Conservation (phyloP, 2,329 filamentous ascomycete species). For the Sporothrix inflata region DNA sequence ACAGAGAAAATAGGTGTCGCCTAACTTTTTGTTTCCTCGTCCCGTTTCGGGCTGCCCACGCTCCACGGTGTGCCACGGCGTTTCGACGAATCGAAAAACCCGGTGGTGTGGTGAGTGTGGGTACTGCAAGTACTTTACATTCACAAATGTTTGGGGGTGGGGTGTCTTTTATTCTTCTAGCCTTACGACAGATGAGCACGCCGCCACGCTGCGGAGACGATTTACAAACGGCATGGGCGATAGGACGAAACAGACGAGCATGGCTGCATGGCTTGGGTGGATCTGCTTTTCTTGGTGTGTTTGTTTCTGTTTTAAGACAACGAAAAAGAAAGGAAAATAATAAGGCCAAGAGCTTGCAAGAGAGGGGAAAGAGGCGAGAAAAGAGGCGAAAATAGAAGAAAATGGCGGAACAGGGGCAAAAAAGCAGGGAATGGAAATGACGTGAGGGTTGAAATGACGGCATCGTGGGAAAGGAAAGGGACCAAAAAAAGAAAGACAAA, state of each 20-base stretch:
- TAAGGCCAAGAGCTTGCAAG: too few relatives aligned
- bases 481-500: background rate
- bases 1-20: background rate
- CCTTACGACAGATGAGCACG: background rate
- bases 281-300: background rate
- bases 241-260: conserved; percentile 4
- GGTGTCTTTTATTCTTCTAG: background rate
- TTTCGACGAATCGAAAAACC: background rate
- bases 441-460: background rate
- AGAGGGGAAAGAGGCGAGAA: background rate
- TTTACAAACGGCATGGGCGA: background rate
- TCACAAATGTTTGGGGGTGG: background rate
- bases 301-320: conserved; percentile 1
- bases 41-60: background rate
- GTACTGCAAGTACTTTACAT: too few relatives aligned
- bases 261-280: background rate
- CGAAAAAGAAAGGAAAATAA: conserved; percentile 3
- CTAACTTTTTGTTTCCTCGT: background rate
- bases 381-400: conserved; percentile 5
- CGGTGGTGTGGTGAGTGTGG: conserved; percentile 4
- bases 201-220: background rate
- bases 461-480: background rate
- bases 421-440: background rate
- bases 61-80: background rate
- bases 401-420: background rate